phyloP scores from a whole-genome alignment of 2,329 filamentous ascomycete genomes.

The Colletotrichum camelliae region DNA sequence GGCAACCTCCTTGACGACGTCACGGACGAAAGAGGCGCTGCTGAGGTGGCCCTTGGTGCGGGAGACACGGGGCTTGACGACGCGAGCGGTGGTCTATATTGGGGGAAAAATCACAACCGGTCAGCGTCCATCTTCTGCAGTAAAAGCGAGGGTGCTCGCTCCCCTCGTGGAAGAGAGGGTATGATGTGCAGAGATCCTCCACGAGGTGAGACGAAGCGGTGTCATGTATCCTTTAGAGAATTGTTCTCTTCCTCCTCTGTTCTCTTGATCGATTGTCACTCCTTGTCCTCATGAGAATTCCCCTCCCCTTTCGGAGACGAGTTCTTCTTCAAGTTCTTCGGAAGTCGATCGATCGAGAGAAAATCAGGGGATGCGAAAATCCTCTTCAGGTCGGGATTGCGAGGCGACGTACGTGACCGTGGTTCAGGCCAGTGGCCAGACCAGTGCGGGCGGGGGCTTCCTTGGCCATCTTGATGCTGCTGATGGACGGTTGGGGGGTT shows the following conservation, averaged over 20 bases:
- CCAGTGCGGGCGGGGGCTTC: constrained; percentile 63
- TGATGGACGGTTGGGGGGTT: constrained; percentile 30
- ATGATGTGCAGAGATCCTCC: constrained; percentile 69
- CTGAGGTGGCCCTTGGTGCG: constrained; percentile 94
- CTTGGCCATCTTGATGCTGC: constrained; percentile 58
- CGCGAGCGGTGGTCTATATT: constrained; percentile 77
- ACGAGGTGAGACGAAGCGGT: constrained; percentile 68
- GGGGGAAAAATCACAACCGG: constrained; percentile 42
- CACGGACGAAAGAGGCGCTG: constrained; percentile 95
- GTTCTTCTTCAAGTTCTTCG: neutral
- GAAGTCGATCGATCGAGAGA: neutral
- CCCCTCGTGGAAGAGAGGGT: constrained; percentile 33
- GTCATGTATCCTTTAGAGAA: neutral
- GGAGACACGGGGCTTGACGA: constrained; percentile 79
- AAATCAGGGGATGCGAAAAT: neutral
- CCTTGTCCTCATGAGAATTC: neutral
- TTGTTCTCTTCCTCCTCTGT: neutral
- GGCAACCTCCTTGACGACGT: constrained; percentile 98
- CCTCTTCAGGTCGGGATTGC: constrained; percentile 8
- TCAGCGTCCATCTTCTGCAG: constrained; percentile 69
- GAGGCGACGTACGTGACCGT: constrained; percentile 65
- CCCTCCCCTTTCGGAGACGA: neutral
- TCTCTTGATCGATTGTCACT: neutral
- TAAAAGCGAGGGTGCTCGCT: constrained; percentile 19
- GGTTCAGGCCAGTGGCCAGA: constrained; percentile 67